Conservation (phyloP, 1,139 yeast species). For the Debaryomyces robertsiae region DNA sequence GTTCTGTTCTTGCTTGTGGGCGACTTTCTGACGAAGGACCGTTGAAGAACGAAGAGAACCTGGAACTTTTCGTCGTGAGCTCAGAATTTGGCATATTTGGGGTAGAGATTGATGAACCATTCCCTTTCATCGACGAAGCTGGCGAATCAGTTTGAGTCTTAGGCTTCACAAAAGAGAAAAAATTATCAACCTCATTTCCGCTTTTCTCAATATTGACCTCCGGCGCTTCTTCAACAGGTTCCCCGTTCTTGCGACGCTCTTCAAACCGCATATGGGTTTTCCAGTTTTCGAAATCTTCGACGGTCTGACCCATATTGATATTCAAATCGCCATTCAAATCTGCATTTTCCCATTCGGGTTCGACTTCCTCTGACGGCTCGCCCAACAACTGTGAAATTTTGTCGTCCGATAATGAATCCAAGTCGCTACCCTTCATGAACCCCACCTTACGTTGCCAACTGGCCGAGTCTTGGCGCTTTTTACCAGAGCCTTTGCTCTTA, state of each 20-base stretch:
- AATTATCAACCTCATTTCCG: conserved; percentile 54
- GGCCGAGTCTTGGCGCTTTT: conserved; percentile 22
- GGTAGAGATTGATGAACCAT: conserved; percentile 13
- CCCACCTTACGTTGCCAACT: conserved; percentile 37
- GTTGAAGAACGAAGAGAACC: conserved; percentile 51
- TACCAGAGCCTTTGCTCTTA: conserved; percentile 17
- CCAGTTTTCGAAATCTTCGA: conserved; percentile 74
- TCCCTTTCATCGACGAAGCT: conserved; percentile 13
- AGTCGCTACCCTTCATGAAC: conserved; percentile 25
- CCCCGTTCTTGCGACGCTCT: conserved; percentile 57
- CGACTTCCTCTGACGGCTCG: conserved; percentile 45
- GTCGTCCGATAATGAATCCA: conserved; percentile 32
- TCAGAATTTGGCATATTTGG: conserved; percentile 17
- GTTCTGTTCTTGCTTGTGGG: conserved; percentile 9
- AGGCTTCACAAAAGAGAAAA: conserved; percentile 51
- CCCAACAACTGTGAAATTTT: conserved; percentile 37
- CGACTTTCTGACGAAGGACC: conserved; percentile 15
- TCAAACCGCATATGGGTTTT: conserved; percentile 60
- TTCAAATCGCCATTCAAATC: conserved; percentile 33
- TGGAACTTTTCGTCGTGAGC: conserved; percentile 37
- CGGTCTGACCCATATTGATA: conserved; percentile 58
- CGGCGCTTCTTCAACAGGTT: conserved; percentile 28
- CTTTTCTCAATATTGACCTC: conserved; percentile 22
- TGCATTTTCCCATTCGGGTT: conserved; percentile 56
- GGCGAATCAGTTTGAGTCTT: conserved; percentile 17